Evolutionary conservation across 2,329 filamentous ascomycete genomes (phyloP), one percentile per base, ranked within the genome.

Genomic region (Fusarium torreyae): DNA sequence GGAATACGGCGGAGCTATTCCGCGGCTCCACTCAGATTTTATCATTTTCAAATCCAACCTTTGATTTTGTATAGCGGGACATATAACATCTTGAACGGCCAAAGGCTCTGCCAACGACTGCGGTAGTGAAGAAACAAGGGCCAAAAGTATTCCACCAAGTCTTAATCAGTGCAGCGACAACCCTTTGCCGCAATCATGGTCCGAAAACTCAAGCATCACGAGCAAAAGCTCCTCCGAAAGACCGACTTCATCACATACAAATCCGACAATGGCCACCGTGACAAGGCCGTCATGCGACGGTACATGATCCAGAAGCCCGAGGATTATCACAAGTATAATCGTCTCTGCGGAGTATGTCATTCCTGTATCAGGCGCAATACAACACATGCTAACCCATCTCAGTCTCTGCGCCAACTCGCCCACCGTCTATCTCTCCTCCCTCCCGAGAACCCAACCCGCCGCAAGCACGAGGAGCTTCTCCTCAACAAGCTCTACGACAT

Each of bases 201-300:
- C 73, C 92, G 96, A 75, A 94, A 97, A 85, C 89, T 99, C 78
- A 98, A 98, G 83, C 89, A 97, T 82, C 95, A 98, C 83, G 96
- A 99, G 89, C 90, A 96, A 79, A 97, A 96, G 87, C 92, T 98
- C 78, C 89, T 98, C 75, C 95, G 95, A 78, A 88, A 88, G 81
- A 94, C 96, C 81, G 94, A 99, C 83, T 97, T 99, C 82, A 91
- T 94, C 79, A 96, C 92, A 77, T 97, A 95, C 86, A 96, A 96
- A 82, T 90, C 90, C 77, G 94, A 98, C 83, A 88, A 91, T 77
- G 87, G 89, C 74, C 96, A 99, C 83, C 91, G 95, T 79, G 93
- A 95, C 81, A 89, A 93, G 67, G 82, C 83, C 67, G 89, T 98
- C 63, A 88, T 92, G 66, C 89, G 94, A 58, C 91, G 94, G 67